Evolutionary conservation across 2,329 filamentous ascomycete species (phyloP), one percentile per base, ranked within the genome.

Genomic region (Alternaria dauci): DNA sequence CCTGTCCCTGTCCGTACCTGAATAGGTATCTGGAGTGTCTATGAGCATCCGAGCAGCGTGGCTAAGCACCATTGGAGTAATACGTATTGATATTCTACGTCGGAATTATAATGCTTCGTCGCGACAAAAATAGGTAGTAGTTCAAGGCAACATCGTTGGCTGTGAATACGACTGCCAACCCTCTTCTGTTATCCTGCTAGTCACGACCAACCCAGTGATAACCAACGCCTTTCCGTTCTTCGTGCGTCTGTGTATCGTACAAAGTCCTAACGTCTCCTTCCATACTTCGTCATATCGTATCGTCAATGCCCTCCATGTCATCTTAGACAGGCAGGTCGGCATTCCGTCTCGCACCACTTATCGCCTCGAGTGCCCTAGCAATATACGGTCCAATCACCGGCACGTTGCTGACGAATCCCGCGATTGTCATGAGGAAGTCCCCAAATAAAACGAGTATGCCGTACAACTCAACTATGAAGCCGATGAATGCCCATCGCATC

Each of bases 401-500:
- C 11, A 96, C 81, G 62, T 91, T 93, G 58, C 92, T 89, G 39
- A 92, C 92, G 74, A 98, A 97, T 16, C 91, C 88, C 0, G 91
- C 91, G 67, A 98, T 94, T 20, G 94, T 98, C 50, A 93, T 92
- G 60, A 98, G 86, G 81, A 98, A 98, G 80, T 99, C 95, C 36
- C 95, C 95, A 81, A 99, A 99, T 36, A 99, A 83, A 52, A 97
- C 87, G 69, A 96, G 86, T 68, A 99, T 94, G 30, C 95, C 95
- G 80, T 98, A 98, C 4, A 94, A 80, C 81, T 99, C 95, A 70
- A 98, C 87, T 59, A 91, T 73, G 81, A 99, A 99, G 28, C 95
- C 95, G 64, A 95, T 87, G 56, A 99, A 85, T 0, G 95, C 91
- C 94, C 95, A 99, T 62, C 91, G 88, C 73, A 97, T 79, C 39